Percentiles rank a stretch among this genome's conserved stretches.
Evolutionary conservation across 2,329 filamentous ascomycete genomes (phyloP).

Genomic region (Rhynchosporium agropyri): DNA sequence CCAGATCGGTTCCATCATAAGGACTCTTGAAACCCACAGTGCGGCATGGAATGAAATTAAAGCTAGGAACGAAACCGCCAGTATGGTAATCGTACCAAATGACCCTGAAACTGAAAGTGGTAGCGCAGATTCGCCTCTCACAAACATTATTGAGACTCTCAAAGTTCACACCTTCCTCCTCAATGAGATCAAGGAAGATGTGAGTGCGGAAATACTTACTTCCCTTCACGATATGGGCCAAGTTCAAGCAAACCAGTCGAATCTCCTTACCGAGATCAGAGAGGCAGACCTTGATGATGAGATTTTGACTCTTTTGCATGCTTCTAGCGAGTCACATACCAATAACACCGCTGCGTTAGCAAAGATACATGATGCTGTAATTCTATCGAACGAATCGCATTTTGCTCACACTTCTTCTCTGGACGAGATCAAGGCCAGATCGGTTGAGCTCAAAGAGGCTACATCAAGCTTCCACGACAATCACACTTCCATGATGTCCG

Average conservation of each 20-base stretch:
- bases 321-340: constrained; percentile 34
- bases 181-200: constrained; percentile 41
- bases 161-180: constrained; percentile 33
- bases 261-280: constrained; percentile 34
- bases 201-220: constrained; percentile 41
- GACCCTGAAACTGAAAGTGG: constrained; percentile 5
- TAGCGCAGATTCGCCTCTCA: not conserved
- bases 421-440: not conserved
- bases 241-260: constrained; percentile 29
- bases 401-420: constrained; percentile 22
- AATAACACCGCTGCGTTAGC: constrained; percentile 26
- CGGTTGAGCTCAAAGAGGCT: constrained; percentile 28
- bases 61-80: constrained; percentile 4
- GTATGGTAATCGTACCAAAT: constrained; percentile 21
- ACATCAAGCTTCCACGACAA: constrained; percentile 8
- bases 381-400: constrained; percentile 26
- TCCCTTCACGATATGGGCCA: constrained; percentile 36
- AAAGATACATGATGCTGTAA: constrained; percentile 28
- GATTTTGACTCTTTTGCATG: constrained; percentile 40
- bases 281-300: constrained; percentile 40
- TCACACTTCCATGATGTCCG: constrained; percentile 20
- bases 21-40: constrained; percentile 30
- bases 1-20: constrained; percentile 32
- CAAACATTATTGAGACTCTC: constrained; percentile 26
- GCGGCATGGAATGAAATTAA: constrained; percentile 29